These are phyloP conservation scores for Garcileccinum viscosum DNA, from an alignment of 1,284 basidiomycete genomes.

Conservation along the genomic window DNA sequence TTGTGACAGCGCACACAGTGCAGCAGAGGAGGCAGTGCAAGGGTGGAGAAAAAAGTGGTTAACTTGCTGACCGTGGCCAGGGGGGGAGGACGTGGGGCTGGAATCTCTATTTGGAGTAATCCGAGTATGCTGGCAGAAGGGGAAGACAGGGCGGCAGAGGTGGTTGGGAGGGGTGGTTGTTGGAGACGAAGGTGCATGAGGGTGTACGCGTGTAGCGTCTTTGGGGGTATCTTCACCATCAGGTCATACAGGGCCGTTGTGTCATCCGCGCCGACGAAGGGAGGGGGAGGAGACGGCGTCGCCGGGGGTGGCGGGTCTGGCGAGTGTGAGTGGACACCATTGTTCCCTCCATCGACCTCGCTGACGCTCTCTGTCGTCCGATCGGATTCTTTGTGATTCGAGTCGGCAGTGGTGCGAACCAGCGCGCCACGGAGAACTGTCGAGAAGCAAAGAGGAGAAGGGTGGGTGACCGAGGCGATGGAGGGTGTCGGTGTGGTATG, in stretches of 20 bases:
- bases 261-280: conserved; percentile 15
- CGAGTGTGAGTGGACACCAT: neutral
- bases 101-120: conserved; percentile 1
- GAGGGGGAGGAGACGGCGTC: conserved; percentile 34
- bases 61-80: conserved; percentile 48
- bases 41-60: conserved; percentile 59
- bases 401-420: conserved; percentile 26
- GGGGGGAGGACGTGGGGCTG: conserved; percentile 34
- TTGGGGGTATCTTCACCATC: conserved; percentile 66
- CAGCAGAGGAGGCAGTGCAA: conserved; percentile 66
- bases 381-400: conserved; percentile 20
- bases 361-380: conserved; percentile 9
- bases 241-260: conserved; percentile 52
- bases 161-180: conserved; percentile 20
- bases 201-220: conserved; percentile 68
- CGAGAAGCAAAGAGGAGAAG: conserved; percentile 36
- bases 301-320: conserved; percentile 23
- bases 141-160: conserved; percentile 3
- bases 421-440: conserved; percentile 30
- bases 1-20: conserved; percentile 80
- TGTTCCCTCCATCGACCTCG: conserved; percentile 5
- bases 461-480: conserved; percentile 39
- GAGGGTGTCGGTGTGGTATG: conserved; percentile 57
- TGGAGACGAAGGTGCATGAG: conserved; percentile 52
- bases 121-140: conserved; percentile 2